A percentile compares a stretch with the other conserved stretches of the same genome.
phyloP scores from a whole-genome alignment of 1,139 yeast genomes.

The Protomyces arabidopsidicola region DNA sequence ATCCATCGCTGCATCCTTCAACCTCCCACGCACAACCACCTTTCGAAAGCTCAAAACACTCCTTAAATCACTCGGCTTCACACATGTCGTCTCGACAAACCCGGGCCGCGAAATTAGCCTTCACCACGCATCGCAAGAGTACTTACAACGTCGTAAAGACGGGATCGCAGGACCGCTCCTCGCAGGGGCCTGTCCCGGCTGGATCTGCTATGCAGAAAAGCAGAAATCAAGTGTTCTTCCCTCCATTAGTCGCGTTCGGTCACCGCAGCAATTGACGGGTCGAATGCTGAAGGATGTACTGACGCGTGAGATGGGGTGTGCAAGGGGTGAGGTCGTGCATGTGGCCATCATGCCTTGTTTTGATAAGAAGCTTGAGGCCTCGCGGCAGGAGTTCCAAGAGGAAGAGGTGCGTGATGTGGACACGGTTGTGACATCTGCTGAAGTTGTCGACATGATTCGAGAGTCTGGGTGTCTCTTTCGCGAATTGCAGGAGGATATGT shows the following conservation, averaged over 20 bases:
- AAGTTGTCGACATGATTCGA: conserved; percentile 63
- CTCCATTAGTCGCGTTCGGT: conserved; percentile 54
- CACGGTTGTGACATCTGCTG: conserved; percentile 89
- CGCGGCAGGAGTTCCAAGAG: conserved; percentile 61
- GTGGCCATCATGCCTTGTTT: conserved; percentile 92
- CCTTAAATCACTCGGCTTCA: conserved; percentile 62
- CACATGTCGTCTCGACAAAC: conserved; percentile 76
- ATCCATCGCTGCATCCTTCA: conserved; percentile 68
- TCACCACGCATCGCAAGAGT: conserved; percentile 54
- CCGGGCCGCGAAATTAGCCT: conserved; percentile 71
- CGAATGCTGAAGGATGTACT: conserved; percentile 60
- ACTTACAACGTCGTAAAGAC: conserved; percentile 33
- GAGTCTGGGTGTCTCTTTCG: conserved; percentile 28
- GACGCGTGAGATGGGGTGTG: conserved; percentile 41
- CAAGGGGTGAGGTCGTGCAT: conserved; percentile 57
- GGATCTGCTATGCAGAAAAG: conserved; percentile 93
- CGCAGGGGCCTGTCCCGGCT: conserved; percentile 86
- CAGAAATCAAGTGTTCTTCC: conserved; percentile 83
- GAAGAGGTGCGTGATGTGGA: conserved; percentile 63
- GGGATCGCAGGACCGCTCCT: conserved; percentile 46
- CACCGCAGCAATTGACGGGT: conserved; percentile 94
- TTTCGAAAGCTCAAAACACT: conserved; percentile 60
- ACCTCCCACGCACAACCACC: conserved; percentile 49
- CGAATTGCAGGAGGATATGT: conserved; percentile 33
- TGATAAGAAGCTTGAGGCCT: conserved; percentile 92